Base-by-base conservation (phyloP, 2,329 filamentous ascomycete genomes). In the Chaetomiaceae sp. region DNA sequence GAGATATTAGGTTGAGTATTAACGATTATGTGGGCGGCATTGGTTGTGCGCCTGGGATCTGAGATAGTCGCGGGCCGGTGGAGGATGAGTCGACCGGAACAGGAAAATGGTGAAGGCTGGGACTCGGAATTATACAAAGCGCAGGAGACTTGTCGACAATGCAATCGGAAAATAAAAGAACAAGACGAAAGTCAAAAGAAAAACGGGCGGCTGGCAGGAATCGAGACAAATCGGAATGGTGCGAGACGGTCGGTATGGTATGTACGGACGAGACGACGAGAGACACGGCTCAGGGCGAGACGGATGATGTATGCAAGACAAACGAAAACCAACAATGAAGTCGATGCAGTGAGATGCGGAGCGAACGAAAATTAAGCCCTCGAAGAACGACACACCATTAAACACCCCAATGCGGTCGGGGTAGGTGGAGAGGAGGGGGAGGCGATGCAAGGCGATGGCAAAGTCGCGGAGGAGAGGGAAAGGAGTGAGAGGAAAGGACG, bases 1-100 rank as follows among this genome's bases (percentile, higher is more conserved):
- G 55, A 13, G 25, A 19, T 51, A 63, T 63, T 62, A 60, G 44
- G 45, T 38, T 42, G 48, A 64, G 63, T 63, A 64, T 66, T 64
- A 65, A 40, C 27, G 47, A 64, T 65, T 65, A 65, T 48, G 48
- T 56, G 53, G 52, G 44, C 53, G 31, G 48, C 58, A 61, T 61
- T 60, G 38, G 50, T 37, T 42, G 43, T 31, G 47, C 50, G 39
- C 23, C 19, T 10, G 30, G 38, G n/a, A 20, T 17, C n/a, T 21
- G 37, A 5, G 19, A 20, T 39, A 20, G 31, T 19, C 35, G 52
- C 19, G 44, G n/a, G 37, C 40, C 25, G 35, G 39, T 25, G 44
- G 38, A 39, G 44, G 35, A 23, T 20, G 25, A 6, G 35, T 21
- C 23, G 21, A n/a, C 44, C 17, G 34, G 13, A 17, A 42, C 44